Evolutionary conservation across 2,329 filamentous ascomycete genomes (phyloP).

Genomic region (Ophiostoma novo-ulmi): DNA sequence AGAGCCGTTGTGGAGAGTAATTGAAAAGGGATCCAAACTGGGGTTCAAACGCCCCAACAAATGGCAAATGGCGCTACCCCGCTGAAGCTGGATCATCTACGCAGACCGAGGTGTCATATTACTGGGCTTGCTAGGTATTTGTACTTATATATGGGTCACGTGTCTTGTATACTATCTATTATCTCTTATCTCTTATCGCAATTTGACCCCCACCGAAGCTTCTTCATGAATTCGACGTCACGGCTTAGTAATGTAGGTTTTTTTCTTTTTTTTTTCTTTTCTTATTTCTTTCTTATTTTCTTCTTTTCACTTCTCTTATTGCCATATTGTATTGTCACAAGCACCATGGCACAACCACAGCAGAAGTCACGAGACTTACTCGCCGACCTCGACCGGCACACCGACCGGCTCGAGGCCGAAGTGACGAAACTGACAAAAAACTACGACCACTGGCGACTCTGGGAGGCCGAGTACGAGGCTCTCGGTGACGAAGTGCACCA

Average conservation of each 20-base stretch:
- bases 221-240: constrained; percentile 8
- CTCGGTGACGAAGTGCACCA: constrained; percentile 70
- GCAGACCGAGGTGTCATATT: background rate
- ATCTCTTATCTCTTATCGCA: constrained; percentile 11
- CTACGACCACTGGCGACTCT: constrained; percentile 81
- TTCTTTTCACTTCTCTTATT: background rate
- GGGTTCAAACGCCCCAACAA: background rate
- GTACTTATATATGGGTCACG: too few relatives aligned
- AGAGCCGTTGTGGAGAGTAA: background rate
- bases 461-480: constrained; percentile 86
- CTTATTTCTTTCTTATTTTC: background rate
- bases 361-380: constrained; percentile 46
- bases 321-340: background rate
- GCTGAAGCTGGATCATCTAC: background rate
- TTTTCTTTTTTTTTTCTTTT: background rate
- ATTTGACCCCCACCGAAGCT: background rate
- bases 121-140: too few relatives aligned
- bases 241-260: background rate
- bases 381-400: constrained; percentile 67
- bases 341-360: constrained; percentile 6
- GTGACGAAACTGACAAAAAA: constrained; percentile 68
- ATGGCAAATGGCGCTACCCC: background rate
- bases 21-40: background rate
- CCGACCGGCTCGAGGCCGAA: constrained; percentile 68
- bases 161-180: background rate